Base-by-base conservation (phyloP, 108 stramenopile species). In the Skeletonema potamos region DNA sequence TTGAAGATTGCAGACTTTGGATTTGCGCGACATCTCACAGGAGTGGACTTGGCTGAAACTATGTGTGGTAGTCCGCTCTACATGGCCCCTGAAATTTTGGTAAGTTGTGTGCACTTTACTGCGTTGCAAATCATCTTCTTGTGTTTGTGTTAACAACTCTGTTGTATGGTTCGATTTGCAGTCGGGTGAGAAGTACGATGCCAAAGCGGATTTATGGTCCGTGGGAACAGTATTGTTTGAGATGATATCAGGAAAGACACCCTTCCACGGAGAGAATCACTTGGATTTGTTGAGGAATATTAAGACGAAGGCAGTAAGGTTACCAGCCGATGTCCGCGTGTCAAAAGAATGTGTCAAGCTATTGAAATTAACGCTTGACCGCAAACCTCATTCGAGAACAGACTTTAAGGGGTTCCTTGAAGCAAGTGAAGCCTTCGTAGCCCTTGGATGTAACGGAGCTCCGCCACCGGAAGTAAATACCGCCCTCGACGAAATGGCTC, bases 1-100 rank as follows among this genome's bases (percentile, higher is more conserved):
- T 72, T 98, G 2, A 96, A 98, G 70, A 96, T 97, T 79, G 98
- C 96, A 0, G 98, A 99, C 81, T 99, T 99, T 89, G 98, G 98
- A 4, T 99, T 99, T 82, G 98, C 97, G 1, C 64, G 97, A 18
- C 96, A 98, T 69, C 80, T 99, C 27, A 85, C 90, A 59, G 84
- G 87, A 27, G 87, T 91, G 6, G 90, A 94, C 1, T 71, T 99
- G 82, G 98, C 98, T 13, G 97, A 98, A 83, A 99, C 98, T 2
- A 89, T 97, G 41, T 99, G 98, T 64, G 98, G 98, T 10, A 88
- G 87, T 24, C 98, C 98, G 1, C 73, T 99, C 27, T 99, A 99
- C 78, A 99, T 99, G 98, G 98, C 97, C 10, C 97, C 97, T 13
- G 97, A 98, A 73, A 95, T 98, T 58, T 73, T 98, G 59, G 70